Percentiles rank a stretch among this genome's conserved stretches.
Conservation (phyloP, 2,329 filamentous ascomycete genomes). For the Clarireedia hainanense region DNA sequence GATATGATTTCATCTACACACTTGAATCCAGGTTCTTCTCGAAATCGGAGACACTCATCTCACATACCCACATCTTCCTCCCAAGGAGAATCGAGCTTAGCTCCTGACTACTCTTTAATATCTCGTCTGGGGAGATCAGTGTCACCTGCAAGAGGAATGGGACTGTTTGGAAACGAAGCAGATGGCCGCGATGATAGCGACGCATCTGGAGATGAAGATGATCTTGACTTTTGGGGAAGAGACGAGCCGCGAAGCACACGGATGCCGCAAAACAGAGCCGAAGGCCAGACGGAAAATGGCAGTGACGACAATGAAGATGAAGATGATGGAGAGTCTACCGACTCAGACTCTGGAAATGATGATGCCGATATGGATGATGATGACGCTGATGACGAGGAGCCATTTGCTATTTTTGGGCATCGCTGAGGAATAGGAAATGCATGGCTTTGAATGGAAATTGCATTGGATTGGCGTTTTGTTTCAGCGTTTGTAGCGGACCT, state of each 20-base stretch:
- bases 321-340: slow-evolving; percentile 15
- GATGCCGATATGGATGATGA: slow-evolving; percentile 30
- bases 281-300: slow-evolving; percentile 24
- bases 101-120: slow-evolving; percentile 21
- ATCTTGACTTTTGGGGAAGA: slow-evolving; percentile 40
- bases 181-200: slow-evolving; percentile 39
- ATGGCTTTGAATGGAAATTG: background rate
- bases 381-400: slow-evolving; percentile 36
- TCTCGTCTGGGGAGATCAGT: slow-evolving; percentile 28
- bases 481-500: background rate
- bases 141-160: slow-evolving; percentile 27
- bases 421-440: slow-evolving; percentile 27
- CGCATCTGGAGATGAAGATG: slow-evolving; percentile 41
- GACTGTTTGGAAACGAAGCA: slow-evolving; percentile 19
- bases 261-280: slow-evolving; percentile 22
- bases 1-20: slow-evolving; percentile 12
- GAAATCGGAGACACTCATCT: slow-evolving; percentile 26
- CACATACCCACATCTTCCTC: slow-evolving; percentile 17
- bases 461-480: slow-evolving; percentile 5
- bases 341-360: slow-evolving; percentile 19
- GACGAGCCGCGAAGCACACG: slow-evolving; percentile 33
- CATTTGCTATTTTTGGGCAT: slow-evolving; percentile 45
- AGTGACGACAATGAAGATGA: slow-evolving; percentile 33
- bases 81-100: slow-evolving; percentile 12
- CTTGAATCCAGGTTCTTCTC: slow-evolving; percentile 9